A percentile compares a stretch with the other conserved stretches of the same genome.
phyloP scores from a whole-genome alignment of 228 moss, liverwort and hornwort genomes.

The Sphagnum magellanicum region DNA sequence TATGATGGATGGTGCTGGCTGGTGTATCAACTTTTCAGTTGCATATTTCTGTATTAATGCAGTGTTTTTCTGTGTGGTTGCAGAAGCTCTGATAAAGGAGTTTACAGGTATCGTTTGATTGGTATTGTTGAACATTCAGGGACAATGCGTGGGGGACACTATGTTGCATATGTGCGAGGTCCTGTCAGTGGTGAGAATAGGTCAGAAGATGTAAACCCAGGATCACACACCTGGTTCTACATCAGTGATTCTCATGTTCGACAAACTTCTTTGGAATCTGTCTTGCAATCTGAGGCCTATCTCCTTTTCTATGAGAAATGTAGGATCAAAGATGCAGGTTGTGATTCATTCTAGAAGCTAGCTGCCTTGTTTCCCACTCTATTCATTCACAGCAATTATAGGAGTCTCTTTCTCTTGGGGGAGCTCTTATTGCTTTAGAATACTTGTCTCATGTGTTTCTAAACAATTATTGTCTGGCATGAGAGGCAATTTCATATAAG shows the following conservation, averaged over 20 bases:
- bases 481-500: too few species aligned
- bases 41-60: too few species aligned
- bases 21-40: too few species aligned
- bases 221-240: slow-evolving; percentile 68
- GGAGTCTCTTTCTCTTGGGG: not conserved
- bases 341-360: not conserved
- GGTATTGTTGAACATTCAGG: slow-evolving; percentile 91
- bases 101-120: slow-evolving; percentile 59
- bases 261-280: slow-evolving; percentile 67
- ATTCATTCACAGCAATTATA: not conserved
- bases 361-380: not conserved
- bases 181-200: slow-evolving; percentile 15
- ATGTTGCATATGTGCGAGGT: slow-evolving; percentile 82
- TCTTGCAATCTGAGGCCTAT: slow-evolving; percentile 84
- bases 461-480: too few species aligned
- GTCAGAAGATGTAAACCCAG: slow-evolving; percentile 9
- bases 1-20: too few species aligned
- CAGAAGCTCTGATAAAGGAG: slow-evolving; percentile 52
- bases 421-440: too few species aligned
- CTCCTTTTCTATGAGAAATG: slow-evolving; percentile 73
- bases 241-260: slow-evolving; percentile 80
- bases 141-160: slow-evolving; percentile 84
- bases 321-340: not conserved
- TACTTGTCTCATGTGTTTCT: too few species aligned
- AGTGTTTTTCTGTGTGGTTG: slow-evolving; percentile 6